phyloP scores from a whole-genome alignment of 2,329 filamentous ascomycete genomes.

The Scortechinia acanthostroma region DNA sequence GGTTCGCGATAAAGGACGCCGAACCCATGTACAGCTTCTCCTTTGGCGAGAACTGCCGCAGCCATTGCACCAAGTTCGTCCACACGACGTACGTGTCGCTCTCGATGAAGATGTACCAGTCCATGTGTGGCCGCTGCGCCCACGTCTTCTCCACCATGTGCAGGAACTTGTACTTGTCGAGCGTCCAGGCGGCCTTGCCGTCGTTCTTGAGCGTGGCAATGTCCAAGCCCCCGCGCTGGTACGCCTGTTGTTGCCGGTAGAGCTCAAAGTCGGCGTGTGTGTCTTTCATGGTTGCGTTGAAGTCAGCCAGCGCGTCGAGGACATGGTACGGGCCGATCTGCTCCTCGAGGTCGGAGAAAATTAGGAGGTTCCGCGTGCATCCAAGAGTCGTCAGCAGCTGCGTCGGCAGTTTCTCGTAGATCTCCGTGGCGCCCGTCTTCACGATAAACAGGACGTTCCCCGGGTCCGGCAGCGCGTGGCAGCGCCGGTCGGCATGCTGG shows the following conservation, averaged over 20 bases:
- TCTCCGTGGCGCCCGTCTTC: slow-evolving; percentile 51
- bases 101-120: slow-evolving; percentile 55
- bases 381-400: slow-evolving; percentile 45
- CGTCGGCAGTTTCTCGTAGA: slow-evolving; percentile 42
- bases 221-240: slow-evolving; percentile 34
- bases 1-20: slow-evolving; percentile 32
- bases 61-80: slow-evolving; percentile 40
- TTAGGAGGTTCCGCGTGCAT: slow-evolving; percentile 43
- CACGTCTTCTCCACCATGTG: slow-evolving; percentile 49
- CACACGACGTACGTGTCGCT: slow-evolving; percentile 51
- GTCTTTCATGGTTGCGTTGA: slow-evolving; percentile 24
- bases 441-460: slow-evolving; percentile 40
- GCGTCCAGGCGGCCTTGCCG: slow-evolving; percentile 32
- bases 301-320: slow-evolving; percentile 29
- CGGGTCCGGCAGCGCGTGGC: slow-evolving; percentile 30
- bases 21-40: slow-evolving; percentile 42
- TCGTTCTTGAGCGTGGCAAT: too few species aligned
- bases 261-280: slow-evolving; percentile 34
- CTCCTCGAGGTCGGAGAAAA: slow-evolving; percentile 50
- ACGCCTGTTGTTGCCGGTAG: slow-evolving; percentile 32
- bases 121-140: slow-evolving; percentile 38
- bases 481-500: too few species aligned
- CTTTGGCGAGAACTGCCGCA: slow-evolving; percentile 31
- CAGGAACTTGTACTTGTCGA: slow-evolving; percentile 57
- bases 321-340: slow-evolving; percentile 35